Percentiles rank a stretch among this genome's conserved stretches.
phyloP scores from a whole-genome alignment of 78 protist genomes.

The Acrasis kona region DNA sequence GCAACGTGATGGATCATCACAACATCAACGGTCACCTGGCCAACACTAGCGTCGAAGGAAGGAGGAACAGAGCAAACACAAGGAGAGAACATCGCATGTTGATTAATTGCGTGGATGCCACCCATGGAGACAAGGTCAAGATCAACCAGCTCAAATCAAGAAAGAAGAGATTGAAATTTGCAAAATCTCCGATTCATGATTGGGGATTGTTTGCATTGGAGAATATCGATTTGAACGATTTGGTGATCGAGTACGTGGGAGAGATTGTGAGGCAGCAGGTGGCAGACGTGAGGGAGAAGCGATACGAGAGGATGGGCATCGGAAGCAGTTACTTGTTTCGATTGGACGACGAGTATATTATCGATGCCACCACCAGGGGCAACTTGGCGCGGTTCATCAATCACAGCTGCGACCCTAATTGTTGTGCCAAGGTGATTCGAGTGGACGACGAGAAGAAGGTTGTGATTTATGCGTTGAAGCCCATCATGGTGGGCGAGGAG shows the following conservation, averaged over 20 bases:
- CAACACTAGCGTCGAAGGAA: neutral
- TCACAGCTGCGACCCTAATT: constrained; percentile 96
- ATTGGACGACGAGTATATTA: constrained; percentile 66
- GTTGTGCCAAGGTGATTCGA: constrained; percentile 70
- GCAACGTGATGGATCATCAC: no score
- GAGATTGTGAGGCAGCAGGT: constrained; percentile 69
- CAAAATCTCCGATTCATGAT: constrained; percentile 29
- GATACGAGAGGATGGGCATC: constrained; percentile 65
- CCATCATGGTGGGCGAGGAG: constrained; percentile 82
- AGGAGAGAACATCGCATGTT: neutral
- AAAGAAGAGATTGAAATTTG: constrained; percentile 1
- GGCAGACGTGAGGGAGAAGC: constrained; percentile 77
- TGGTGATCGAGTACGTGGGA: constrained; percentile 96
- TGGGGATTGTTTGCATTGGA: constrained; percentile 49
- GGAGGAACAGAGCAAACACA: neutral
- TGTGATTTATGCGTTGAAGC: constrained; percentile 66
- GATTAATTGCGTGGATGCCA: neutral
- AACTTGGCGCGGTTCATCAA: constrained; percentile 93
- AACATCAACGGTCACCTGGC: neutral
- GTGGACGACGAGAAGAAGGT: constrained; percentile 57
- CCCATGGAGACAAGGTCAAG: neutral
- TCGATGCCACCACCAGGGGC: constrained; percentile 93
- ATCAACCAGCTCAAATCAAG: neutral
- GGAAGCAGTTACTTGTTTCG: constrained; percentile 86
- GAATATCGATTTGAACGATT: constrained; percentile 44